Conservation (phyloP, 768 basidiomycete species). For the Neoboletus subvelutipes region DNA sequence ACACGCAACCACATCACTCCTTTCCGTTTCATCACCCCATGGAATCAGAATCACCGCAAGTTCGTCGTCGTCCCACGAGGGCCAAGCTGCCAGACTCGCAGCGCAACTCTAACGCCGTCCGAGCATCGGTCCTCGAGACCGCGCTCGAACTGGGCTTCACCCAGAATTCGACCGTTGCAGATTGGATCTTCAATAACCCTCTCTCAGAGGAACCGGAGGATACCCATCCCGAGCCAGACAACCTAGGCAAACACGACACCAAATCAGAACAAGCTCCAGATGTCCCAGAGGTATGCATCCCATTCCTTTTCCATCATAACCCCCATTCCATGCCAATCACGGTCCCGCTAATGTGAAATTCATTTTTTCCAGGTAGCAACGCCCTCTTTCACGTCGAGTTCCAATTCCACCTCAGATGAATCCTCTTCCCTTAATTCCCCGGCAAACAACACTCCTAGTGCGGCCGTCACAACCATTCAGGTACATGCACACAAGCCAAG, state of each 20-base stretch:
- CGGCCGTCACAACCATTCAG: constrained; percentile 16
- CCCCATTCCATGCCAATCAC: neutral
- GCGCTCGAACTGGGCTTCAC: constrained; percentile 68
- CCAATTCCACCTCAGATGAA: constrained; percentile 44
- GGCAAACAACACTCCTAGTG: constrained; percentile 16
- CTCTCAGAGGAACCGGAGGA: constrained; percentile 58
- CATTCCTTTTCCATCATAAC: neutral
- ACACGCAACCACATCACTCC: constrained; percentile 13
- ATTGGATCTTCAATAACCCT: constrained; percentile 72
- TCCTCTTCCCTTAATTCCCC: constrained; percentile 35
- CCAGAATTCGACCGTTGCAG: constrained; percentile 55
- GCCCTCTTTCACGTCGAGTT: constrained; percentile 40
- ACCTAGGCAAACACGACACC: neutral
- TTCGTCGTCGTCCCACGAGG: constrained; percentile 31
- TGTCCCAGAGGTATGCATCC: constrained; percentile 31
- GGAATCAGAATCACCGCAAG: constrained; percentile 19
- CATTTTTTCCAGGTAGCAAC: constrained; percentile 22
- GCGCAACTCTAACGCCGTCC: constrained; percentile 58
- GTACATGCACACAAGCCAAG: constrained; percentile 31
- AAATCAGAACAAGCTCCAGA: constrained; percentile 17
- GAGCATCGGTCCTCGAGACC: constrained; percentile 73
- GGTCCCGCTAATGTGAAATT: constrained; percentile 12
- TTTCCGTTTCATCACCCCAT: constrained; percentile 21
- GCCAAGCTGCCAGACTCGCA: constrained; percentile 8
- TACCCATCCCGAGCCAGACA: constrained; percentile 14